Base-by-base conservation (phyloP, 2,329 filamentous ascomycete species). In the Aspergillus terreus region DNA sequence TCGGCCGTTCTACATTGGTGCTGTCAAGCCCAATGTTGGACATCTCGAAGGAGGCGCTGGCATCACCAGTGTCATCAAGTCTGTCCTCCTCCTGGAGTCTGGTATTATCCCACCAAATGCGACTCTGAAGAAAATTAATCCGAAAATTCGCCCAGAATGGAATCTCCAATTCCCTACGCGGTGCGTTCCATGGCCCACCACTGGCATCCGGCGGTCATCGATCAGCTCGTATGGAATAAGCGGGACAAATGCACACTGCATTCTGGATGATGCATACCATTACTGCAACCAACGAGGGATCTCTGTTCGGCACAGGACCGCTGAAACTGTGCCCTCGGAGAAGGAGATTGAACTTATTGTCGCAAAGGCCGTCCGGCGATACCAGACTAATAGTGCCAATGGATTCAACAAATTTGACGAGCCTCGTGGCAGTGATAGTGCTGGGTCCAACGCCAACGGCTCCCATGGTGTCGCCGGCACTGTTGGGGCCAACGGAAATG, bases 81-180 rank as follows among this genome's bases (percentile, higher is more conserved):
- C 50, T 4, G 48, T 57, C 19, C 17, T 58, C 11, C 46, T 51
- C 12, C 38, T 61, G 12, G 57, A 62, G 46, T 46, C 52, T 4
- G 49, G 54, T 7, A 35, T 48, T 12, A 58, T 60, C 35, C 54
- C 52, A 3, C 58, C 58, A 4, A 58, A 50, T n/a, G 19, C 44
- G 2, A 57, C 57, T 15, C 62, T 64, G 19, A 47, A 63, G 19
- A 57, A 53, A 19, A 49, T 52, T 6, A 68, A 65, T 44, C 59
- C 59, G 0, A 47, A 51, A 4, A 58, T 64, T 5, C 41, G 52
- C 10, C 54, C 58, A 2, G 46, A 56, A 27, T 59, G 55, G 50
- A 58, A 61, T 14, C 43, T 63, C 4, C 42, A 53, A 19, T 25
- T 57, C 54, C 53, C 57, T 14, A 49, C 43, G 38, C 23, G 38